A percentile compares a stretch with the other conserved stretches of the same genome.
Conservation (phyloP, 2,329 filamentous ascomycete species). For the Fusarium begoniae region DNA sequence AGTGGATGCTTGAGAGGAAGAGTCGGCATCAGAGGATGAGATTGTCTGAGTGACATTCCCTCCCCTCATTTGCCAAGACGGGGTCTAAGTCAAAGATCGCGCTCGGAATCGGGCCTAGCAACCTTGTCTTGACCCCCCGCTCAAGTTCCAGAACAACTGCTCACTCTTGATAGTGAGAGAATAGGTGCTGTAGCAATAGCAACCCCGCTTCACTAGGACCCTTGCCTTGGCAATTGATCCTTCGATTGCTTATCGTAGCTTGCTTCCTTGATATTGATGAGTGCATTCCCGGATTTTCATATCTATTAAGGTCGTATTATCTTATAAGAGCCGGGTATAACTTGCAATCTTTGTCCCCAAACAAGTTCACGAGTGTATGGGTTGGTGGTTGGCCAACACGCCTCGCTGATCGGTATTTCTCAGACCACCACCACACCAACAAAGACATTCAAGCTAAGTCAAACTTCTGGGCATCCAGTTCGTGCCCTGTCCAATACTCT, state of each 20-base stretch:
- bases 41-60: slow-evolving; percentile 26
- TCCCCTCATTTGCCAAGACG: slow-evolving; percentile 25
- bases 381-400: slow-evolving; percentile 1
- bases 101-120: slow-evolving; percentile 24
- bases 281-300: slow-evolving; percentile 22
- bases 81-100: slow-evolving; percentile 23
- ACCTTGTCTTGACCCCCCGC: slow-evolving; percentile 29
- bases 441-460: slow-evolving; percentile 12
- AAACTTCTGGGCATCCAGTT: slow-evolving; percentile 1
- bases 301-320: slow-evolving; percentile 27
- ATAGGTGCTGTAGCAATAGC: not conserved
- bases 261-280: slow-evolving; percentile 19
- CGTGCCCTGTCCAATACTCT: slow-evolving; percentile 16
- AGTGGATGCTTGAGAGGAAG: not conserved
- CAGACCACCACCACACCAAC: slow-evolving; percentile 24
- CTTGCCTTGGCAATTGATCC: slow-evolving; percentile 14
- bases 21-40: slow-evolving; percentile 9
- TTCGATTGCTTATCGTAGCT: slow-evolving; percentile 15
- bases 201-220: slow-evolving; percentile 34
- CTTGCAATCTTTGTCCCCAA: slow-evolving; percentile 7
- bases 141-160: slow-evolving; percentile 23
- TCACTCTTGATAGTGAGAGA: not conserved
- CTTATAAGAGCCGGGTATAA: slow-evolving; percentile 20
- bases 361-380: not conserved
- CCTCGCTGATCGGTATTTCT: slow-evolving; percentile 2